Evolutionary conservation across 2,329 filamentous ascomycete species (phyloP), one percentile per base, ranked within the genome.

Genomic region (Karstenula rhodostoma): DNA sequence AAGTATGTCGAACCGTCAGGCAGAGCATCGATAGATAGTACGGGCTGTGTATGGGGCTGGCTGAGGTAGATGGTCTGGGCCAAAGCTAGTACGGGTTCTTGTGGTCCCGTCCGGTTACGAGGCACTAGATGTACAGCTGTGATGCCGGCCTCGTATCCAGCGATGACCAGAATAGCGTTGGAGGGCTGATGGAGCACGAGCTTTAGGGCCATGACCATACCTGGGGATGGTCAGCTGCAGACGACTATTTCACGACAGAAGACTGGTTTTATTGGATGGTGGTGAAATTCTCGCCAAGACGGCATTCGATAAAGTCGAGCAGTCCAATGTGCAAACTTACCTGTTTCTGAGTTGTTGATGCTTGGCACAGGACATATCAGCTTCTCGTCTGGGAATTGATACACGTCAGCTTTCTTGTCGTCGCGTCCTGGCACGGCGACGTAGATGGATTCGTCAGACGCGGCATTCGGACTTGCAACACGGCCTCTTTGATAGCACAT

Each of bases 131-230:
- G 87, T 0, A 93, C 86, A 56, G 89, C 87, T 1, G 87, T 88
- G 56, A 90, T 85, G 1, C 95, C 95, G 69, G 92, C 93, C 78
- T 99, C 95, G 75, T 95, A 97, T 12, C 90, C 94, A 2, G 89
- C 88, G 10, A 91, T 79, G 7, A 97, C 81, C 5, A 88, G 86
- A 1, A 94, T 79, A 77, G 74, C 15, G 13, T 68, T 67, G 17
- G 67, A 69, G 17, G 49, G 37, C 35, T 32, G 53, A 47, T 67
- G 68, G 32, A 67, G 67, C n/a, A 66, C 37, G 22, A 77, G 75
- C 78, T 37, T 79, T 66, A 97, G 79, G 5, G 91, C 88, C 95
- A 98, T 98, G 42, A 93, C 88, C 94, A 98, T 98, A 57, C 92
- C 92, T 71, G 85, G 83, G 22, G 12, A 4, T 15, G 22, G 51